Conservation (phyloP, 148 eudicot species). For the Amaranthus palmeri region DNA sequence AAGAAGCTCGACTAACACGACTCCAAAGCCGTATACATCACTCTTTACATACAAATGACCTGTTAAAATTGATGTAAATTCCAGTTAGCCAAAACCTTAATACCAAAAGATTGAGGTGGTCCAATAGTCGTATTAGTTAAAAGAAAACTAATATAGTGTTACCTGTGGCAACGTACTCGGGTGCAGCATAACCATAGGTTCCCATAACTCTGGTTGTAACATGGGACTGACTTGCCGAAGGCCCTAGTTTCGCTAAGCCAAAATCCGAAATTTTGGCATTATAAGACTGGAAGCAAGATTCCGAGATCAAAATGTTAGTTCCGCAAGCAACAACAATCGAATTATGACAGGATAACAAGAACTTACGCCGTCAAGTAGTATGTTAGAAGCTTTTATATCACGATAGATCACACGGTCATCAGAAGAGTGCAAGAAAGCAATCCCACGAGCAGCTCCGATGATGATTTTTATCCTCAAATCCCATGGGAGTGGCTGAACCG, state of each 20-base stretch:
- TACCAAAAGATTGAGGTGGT: background rate
- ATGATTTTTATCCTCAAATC: conserved; percentile 61
- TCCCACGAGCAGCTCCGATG: conserved; percentile 81
- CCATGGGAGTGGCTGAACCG: conserved; percentile 88
- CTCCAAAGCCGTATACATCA: conserved; percentile 81
- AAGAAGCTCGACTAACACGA: conserved; percentile 69
- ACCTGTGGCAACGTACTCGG: conserved; percentile 88
- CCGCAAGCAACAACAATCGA: background rate
- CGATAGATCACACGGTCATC: conserved; percentile 62
- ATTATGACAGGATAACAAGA: background rate
- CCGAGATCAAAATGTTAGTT: conserved; percentile 1
- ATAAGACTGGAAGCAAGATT: conserved; percentile 43
- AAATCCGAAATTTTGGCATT: conserved; percentile 80
- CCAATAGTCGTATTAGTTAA: too few relatives aligned
- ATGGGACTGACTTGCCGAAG: conserved; percentile 59
- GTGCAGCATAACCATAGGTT: conserved; percentile 84
- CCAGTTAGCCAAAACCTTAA: background rate
- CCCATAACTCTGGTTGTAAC: conserved; percentile 79
- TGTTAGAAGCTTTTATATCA: conserved; percentile 82
- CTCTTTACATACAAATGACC: conserved; percentile 84
- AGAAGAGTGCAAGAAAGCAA: conserved; percentile 62
- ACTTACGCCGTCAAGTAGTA: conserved; percentile 77
- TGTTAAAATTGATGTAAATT: conserved; percentile 21
- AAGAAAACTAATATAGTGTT: conserved; percentile 2
- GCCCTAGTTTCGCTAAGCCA: conserved; percentile 73